Conservation (phyloP, 2,329 filamentous ascomycete genomes). For the Diaporthe caulivora region DNA sequence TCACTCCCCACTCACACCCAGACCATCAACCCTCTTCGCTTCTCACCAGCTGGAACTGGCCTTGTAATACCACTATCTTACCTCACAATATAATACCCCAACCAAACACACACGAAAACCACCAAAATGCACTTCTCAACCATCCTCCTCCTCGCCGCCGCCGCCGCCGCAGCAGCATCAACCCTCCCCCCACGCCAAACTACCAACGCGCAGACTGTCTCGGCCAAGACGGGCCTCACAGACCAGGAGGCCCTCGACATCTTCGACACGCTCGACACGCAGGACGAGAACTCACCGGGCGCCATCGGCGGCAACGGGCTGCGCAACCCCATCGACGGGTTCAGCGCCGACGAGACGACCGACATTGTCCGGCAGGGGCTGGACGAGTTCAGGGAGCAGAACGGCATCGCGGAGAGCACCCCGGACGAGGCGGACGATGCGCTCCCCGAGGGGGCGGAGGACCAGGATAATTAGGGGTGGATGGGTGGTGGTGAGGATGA, state of each 20-base stretch:
- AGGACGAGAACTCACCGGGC: background rate
- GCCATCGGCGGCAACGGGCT: background rate
- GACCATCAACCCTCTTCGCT: background rate
- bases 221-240: background rate
- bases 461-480: background rate
- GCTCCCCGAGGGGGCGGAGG: background rate
- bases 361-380: background rate
- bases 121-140: slow-evolving; percentile 58
- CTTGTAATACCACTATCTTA: background rate
- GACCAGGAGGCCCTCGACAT: slow-evolving; percentile 12
- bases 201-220: background rate
- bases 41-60: slow-evolving; percentile 9
- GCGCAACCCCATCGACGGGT: background rate
- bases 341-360: slow-evolving; percentile 2
- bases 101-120: background rate
- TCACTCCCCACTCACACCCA: background rate
- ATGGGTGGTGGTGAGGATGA: too few relatives aligned
- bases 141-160: slow-evolving; percentile 54
- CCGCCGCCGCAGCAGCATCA: slow-evolving; percentile 21
- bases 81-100: background rate
- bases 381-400: slow-evolving; percentile 24
- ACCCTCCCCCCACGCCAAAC: background rate
- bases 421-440: background rate
- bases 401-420: slow-evolving; percentile 11
- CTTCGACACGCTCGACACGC: background rate